phyloP scores from a whole-genome alignment of 1,139 yeast species.

The Nakaseomyces sp. region DNA sequence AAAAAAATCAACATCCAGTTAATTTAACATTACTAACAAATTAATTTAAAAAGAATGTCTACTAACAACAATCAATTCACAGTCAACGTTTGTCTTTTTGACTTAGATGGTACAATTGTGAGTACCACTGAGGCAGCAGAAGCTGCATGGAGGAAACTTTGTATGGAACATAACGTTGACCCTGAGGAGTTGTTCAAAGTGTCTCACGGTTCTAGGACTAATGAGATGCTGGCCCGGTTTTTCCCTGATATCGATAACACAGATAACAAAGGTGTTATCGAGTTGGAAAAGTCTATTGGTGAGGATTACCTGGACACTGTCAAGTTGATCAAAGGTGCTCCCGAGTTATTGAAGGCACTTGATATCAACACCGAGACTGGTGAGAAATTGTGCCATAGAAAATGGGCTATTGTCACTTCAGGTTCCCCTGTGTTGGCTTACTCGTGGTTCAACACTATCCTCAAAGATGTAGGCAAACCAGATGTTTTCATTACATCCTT shows the following conservation, averaged over 20 bases:
- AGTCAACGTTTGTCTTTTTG: slow-evolving; percentile 46
- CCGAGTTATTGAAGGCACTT: slow-evolving; percentile 44
- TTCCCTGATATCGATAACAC: slow-evolving; percentile 57
- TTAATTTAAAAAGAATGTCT: too few relatives aligned
- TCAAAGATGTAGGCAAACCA: slow-evolving; percentile 44
- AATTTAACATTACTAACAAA: too few relatives aligned
- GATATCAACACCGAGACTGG: slow-evolving; percentile 28
- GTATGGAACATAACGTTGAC: slow-evolving; percentile 52
- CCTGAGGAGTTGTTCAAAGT: slow-evolving; percentile 59
- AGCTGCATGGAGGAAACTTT: slow-evolving; percentile 60
- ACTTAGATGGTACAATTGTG: slow-evolving; percentile 71
- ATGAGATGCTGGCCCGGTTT: slow-evolving; percentile 55
- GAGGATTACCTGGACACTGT: slow-evolving; percentile 56
- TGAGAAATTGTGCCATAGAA: slow-evolving; percentile 33
- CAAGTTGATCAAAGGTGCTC: slow-evolving; percentile 52
- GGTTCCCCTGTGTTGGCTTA: slow-evolving; percentile 62
- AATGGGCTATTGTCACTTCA: slow-evolving; percentile 74
- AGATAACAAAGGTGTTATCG: slow-evolving; percentile 42
- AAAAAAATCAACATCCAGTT: too few relatives aligned
- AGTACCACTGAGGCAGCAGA: slow-evolving; percentile 67
- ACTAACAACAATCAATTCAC: too few relatives aligned
- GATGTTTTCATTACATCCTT: slow-evolving; percentile 66
- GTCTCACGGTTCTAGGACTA: slow-evolving; percentile 66
- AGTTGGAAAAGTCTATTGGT: slow-evolving; percentile 58
- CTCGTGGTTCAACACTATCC: slow-evolving; percentile 46